Percentiles rank a stretch among this genome's conserved stretches.
phyloP scores from a whole-genome alignment of 163 green algal species.

The Chlamydomonas reinhardtii region DNA sequence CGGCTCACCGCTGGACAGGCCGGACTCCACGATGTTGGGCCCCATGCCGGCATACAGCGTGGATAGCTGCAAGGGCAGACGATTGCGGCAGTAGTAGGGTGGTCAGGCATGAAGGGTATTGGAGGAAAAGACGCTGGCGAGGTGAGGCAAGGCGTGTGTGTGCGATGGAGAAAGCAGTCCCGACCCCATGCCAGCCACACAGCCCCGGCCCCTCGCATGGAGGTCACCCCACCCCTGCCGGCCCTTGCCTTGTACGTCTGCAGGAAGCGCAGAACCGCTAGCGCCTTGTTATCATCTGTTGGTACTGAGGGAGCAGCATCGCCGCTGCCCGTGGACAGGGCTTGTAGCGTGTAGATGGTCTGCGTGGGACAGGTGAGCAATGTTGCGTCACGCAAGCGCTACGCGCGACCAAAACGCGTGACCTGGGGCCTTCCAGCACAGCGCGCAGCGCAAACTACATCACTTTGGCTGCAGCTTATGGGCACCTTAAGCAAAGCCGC shows the following conservation, averaged over 20 bases:
- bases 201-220: not conserved
- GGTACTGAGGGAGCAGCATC: not conserved
- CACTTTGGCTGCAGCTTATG: no score
- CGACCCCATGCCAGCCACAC: no score
- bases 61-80: not conserved
- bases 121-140: no score
- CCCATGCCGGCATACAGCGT: constrained; percentile 45
- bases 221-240: not conserved
- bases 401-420: not conserved
- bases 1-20: constrained; percentile 39
- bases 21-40: constrained; percentile 60
- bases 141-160: no score
- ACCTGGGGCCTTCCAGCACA: not conserved
- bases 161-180: no score
- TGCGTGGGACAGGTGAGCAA: not conserved
- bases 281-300: constrained; percentile 6
- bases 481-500: no score
- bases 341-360: constrained; percentile 58
- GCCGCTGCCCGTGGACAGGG: not conserved
- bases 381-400: not conserved
- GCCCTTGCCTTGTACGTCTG: not conserved
- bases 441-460: not conserved
- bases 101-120: no score
- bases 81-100: not conserved
- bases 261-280: not conserved